Conservation (phyloP, 2,329 filamentous ascomycete genomes). For the Setomelanomma holmii region DNA sequence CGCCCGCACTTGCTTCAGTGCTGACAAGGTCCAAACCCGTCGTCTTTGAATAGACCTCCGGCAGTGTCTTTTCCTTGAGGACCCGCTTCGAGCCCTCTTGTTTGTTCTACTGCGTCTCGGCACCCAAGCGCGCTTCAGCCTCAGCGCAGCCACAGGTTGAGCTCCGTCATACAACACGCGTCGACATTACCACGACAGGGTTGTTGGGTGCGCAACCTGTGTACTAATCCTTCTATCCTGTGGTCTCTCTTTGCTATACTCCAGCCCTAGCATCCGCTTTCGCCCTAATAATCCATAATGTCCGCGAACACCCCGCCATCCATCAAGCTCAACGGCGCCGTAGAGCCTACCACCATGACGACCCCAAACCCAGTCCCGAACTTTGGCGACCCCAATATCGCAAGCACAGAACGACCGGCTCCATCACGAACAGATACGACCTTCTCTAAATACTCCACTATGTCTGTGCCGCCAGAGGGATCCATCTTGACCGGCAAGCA, state of each 20-base stretch:
- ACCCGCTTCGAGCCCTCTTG: conserved; percentile 6
- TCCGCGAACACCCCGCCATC: conserved; percentile 33
- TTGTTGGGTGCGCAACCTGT: not conserved
- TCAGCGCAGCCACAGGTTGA: conserved; percentile 33
- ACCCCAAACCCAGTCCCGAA: conserved; percentile 25
- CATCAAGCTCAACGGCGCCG: conserved; percentile 42
- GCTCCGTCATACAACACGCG: conserved; percentile 41
- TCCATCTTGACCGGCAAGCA: conserved; percentile 88
- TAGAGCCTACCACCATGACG: conserved; percentile 41
- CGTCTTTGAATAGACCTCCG: conserved; percentile 15
- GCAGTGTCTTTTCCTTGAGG: conserved; percentile 7
- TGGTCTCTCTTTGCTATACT: not conserved
- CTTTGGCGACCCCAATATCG: conserved; percentile 21
- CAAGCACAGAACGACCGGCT: conserved; percentile 23
- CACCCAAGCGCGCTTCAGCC: conserved; percentile 27
- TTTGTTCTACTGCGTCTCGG: conserved; percentile 13
- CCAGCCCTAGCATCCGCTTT: conserved; percentile 4
- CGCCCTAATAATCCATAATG: conserved; percentile 30
- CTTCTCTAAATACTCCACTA: conserved; percentile 49
- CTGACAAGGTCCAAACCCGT: conserved; percentile 24
- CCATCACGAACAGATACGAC: conserved; percentile 38
- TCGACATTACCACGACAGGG: conserved; percentile 19
- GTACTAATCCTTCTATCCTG: not conserved
- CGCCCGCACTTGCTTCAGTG: conserved; percentile 21
- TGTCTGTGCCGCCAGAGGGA: conserved; percentile 60